Percentiles rank a stretch among this genome's conserved stretches.
These are phyloP conservation scores for Rubia tinctorum DNA, from an alignment of 305 asterid genomes.

Conservation along the genomic window DNA sequence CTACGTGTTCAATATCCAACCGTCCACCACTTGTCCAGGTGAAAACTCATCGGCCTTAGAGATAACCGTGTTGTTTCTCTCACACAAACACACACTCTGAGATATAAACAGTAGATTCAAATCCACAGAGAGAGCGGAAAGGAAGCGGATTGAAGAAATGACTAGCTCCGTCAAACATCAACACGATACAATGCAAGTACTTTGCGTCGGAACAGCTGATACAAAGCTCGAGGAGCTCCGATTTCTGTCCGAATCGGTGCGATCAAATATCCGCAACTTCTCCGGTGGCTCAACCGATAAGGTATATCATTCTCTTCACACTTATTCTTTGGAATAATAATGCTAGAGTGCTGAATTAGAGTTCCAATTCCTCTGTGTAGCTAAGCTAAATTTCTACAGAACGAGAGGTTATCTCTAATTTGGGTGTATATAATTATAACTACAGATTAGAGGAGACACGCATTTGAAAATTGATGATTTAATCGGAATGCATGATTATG, in stretches of 20 bases:
- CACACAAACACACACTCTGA: not conserved
- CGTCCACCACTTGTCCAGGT: not conserved
- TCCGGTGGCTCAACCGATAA: conserved; percentile 43
- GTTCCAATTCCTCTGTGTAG: not conserved
- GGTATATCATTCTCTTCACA: conserved; percentile 27
- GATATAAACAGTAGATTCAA: not conserved
- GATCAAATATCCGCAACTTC: conserved; percentile 47
- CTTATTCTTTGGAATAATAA: not conserved
- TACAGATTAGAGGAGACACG: not conserved
- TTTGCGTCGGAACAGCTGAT: conserved; percentile 91
- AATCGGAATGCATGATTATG: not conserved
- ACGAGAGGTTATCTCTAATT: not conserved
- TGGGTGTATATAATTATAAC: not conserved
- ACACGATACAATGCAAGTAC: conserved; percentile 31
- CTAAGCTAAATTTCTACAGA: not conserved
- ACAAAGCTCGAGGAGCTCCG: conserved; percentile 76
- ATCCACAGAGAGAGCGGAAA: not conserved
- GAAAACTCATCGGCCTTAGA: not conserved
- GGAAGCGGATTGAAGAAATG: not conserved
- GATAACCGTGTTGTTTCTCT: not conserved
- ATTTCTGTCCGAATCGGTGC: conserved; percentile 55
- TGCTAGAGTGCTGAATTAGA: not conserved
- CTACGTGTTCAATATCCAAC: too few relatives aligned
- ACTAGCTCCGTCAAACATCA: not conserved
- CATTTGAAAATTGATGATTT: too few relatives aligned